Evolutionary conservation across 768 basidiomycete genomes (phyloP).

Genomic region (Serendipita indica): DNA sequence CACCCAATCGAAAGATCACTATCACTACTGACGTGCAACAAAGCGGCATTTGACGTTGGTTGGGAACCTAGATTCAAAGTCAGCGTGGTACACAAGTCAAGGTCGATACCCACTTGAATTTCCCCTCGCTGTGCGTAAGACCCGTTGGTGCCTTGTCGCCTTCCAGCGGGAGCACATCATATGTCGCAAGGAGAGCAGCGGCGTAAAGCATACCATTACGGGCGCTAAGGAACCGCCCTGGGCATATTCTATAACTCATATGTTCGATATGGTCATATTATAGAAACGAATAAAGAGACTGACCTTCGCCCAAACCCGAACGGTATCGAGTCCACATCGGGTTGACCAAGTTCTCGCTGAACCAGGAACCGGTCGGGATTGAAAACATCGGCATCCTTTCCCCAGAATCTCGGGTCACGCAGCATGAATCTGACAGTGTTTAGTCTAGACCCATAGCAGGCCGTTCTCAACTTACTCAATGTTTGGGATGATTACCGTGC

Average conservation of each 20-base stretch:
- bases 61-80: no score
- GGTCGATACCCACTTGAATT: no score
- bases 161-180: neutral
- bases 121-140: no score
- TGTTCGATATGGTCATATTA: neutral
- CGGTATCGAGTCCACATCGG: neutral
- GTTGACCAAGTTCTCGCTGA: neutral
- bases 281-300: neutral
- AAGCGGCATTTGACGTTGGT: no score
- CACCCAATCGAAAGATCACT: no score
- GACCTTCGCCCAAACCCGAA: neutral
- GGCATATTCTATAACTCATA: neutral
- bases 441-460: no score
- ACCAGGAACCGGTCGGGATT: neutral
- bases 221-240: neutral
- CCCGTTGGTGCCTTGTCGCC: no score
- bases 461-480: slow-evolving; percentile 20
- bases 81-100: no score
- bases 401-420: neutral
- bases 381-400: neutral
- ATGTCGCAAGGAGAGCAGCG: neutral
- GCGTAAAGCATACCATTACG: neutral
- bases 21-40: no score
- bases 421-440: no score
- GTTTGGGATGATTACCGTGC: slow-evolving; percentile 12